Evolutionary conservation across 495 filamentous ascomycete genomes (phyloP), one percentile per base, ranked within the genome.

Genomic region (Apodospora peruviana): DNA sequence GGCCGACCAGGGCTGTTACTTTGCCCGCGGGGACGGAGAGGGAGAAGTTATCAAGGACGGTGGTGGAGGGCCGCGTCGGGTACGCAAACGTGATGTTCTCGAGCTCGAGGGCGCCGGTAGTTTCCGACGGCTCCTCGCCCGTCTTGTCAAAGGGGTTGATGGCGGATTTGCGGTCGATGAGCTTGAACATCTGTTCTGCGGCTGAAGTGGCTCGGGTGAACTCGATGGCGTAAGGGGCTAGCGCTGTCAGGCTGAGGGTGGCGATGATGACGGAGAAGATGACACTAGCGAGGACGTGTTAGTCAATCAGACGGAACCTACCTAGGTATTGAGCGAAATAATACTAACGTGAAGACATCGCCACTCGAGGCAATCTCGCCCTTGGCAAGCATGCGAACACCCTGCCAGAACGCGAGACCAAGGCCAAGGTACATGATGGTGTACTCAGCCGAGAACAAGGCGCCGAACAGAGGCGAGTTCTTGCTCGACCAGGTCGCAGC

Each of bases 331-430:
- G n/a, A n/a, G n/a, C n/a, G n/a, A n/a, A n/a, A n/a, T n/a, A n/a
- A n/a, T n/a, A n/a, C n/a, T n/a, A n/a, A n/a, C 9, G 84, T 96
- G 29, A 96, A 61, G 20, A 90, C 69, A 23, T 56, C 63, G 38
- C 70, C 27, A 7, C 7, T 69, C n/a, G 82, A 61, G 1, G 64
- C 52, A 20, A 86, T 72, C 14, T 83, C 76, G 2, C 82, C 82
- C 8, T 75, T 59, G 0, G 90, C 83, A 5, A 95, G 60, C 66
- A 83, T 95, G 40, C 80, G 76, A 48, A 85, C 90, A 9, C 93
- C 93, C 75, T 90, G 86, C 93, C 93, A 98, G 71, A 97, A 98
- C 32, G 90, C 85, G 25, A 98, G 78, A 36, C 85, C 88, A 56
- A 95, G 96, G 66, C 91, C 93, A 32, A 91, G 65, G 58, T 90